A percentile compares a stretch with the other conserved stretches of the same genome.
phyloP scores from a whole-genome alignment of 345 rosid species.

The Linum tenue region DNA sequence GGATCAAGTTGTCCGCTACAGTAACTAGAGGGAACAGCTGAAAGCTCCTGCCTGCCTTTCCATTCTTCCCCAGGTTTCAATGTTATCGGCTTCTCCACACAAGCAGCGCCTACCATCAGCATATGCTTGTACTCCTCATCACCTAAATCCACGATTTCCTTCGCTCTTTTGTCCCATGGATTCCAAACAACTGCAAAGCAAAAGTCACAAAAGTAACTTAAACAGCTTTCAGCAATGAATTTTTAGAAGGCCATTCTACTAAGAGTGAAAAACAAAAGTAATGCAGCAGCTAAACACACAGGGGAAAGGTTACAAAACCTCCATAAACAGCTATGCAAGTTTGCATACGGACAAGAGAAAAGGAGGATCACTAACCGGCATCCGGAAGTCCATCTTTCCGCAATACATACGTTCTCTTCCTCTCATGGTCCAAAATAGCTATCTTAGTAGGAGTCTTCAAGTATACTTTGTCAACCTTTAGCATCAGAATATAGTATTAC shows the following conservation, averaged over 20 bases:
- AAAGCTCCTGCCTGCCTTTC: conserved; percentile 1
- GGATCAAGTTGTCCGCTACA: conserved; percentile 7
- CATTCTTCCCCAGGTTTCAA: conserved; percentile 5
- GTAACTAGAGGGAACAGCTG: conserved; percentile 3
- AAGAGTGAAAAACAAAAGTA: no score
- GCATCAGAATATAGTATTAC: background rate
- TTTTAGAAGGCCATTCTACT: no score
- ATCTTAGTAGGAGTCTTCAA: conserved; percentile 2
- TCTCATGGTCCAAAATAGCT: conserved; percentile 1
- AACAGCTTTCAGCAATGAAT: no score
- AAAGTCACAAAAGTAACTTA: background rate
- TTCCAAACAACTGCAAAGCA: conserved; percentile 2
- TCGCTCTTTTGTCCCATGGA: conserved; percentile 3
- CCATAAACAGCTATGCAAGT: no score
- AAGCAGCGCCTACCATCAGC: background rate
- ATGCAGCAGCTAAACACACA: no score
- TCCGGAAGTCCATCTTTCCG: conserved; percentile 7
- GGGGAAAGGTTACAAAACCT: no score
- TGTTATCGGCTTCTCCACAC: background rate
- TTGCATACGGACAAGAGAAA: background rate
- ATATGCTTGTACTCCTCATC: conserved; percentile 2
- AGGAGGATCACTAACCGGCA: background rate
- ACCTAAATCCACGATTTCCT: background rate
- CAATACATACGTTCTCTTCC: background rate
- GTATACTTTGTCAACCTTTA: conserved; percentile 1